Conservation (phyloP, 148 eudicot species). For the Chenopodium berlandieri region DNA sequence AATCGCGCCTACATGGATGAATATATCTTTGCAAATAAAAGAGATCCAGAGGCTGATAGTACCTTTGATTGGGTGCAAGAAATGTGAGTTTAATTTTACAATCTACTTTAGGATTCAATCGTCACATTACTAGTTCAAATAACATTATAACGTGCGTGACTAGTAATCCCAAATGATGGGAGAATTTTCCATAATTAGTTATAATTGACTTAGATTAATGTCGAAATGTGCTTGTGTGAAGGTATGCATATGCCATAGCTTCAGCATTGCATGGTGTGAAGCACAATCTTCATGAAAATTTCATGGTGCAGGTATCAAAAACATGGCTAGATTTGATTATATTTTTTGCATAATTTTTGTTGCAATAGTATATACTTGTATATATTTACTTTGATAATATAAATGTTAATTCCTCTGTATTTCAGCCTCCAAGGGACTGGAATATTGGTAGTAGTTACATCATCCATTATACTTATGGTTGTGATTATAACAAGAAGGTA, state of each 20-base stretch:
- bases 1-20: constrained; percentile 69
- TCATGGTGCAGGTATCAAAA: constrained; percentile 42
- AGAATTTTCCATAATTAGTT: no score
- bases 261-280: constrained; percentile 46
- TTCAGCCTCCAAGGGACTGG: constrained; percentile 51
- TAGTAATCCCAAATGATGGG: no score
- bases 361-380: no score
- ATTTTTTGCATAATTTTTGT: not conserved
- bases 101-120: not conserved
- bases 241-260: constrained; percentile 55
- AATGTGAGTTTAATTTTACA: constrained; percentile 23
- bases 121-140: no score
- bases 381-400: not conserved
- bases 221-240: constrained; percentile 4
- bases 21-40: constrained; percentile 58
- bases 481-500: constrained; percentile 41
- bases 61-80: constrained; percentile 53
- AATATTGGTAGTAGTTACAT: constrained; percentile 35
- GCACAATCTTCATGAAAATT: constrained; percentile 38
- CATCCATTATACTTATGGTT: constrained; percentile 47
- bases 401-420: not conserved
- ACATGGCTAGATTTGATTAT: not conserved
- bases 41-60: constrained; percentile 58
- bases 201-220: not conserved
- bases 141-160: no score